These are phyloP conservation scores for Alternaria solani DNA, from an alignment of 2,329 filamentous ascomycete species.

Conservation along the genomic window DNA sequence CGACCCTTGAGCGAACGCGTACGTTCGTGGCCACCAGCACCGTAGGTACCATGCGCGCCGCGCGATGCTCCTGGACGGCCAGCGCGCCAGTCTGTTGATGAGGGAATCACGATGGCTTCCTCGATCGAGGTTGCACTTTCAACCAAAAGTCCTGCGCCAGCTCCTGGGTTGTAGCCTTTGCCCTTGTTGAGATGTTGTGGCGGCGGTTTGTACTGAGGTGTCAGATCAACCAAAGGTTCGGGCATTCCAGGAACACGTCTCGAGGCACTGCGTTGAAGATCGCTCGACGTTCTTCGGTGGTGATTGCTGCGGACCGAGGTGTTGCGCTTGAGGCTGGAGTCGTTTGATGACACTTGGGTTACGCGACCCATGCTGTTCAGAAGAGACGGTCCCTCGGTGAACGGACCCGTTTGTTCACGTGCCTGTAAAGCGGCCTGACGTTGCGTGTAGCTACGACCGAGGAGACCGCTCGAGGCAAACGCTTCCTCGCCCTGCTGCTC, in stretches of 20 bases:
- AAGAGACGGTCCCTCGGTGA: slow-evolving; percentile 66
- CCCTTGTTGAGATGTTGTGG: slow-evolving; percentile 66
- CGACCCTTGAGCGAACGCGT: slow-evolving; percentile 47
- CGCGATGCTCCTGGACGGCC: slow-evolving; percentile 38
- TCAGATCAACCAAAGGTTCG: slow-evolving; percentile 74
- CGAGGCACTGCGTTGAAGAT: slow-evolving; percentile 58
- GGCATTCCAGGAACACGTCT: slow-evolving; percentile 51
- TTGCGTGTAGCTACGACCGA: slow-evolving; percentile 61
- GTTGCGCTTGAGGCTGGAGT: slow-evolving; percentile 40
- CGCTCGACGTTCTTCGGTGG: slow-evolving; percentile 44
- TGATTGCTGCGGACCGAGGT: slow-evolving; percentile 45
- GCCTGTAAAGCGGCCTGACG: slow-evolving; percentile 52
- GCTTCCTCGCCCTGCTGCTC: slow-evolving; percentile 47
- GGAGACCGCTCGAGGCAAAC: slow-evolving; percentile 57
- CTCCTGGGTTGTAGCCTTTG: slow-evolving; percentile 56
- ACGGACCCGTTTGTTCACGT: slow-evolving; percentile 55
- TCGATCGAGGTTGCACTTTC: slow-evolving; percentile 57
- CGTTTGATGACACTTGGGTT: slow-evolving; percentile 35
- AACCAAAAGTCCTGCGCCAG: slow-evolving; percentile 53
- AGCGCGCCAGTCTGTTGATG: slow-evolving; percentile 56
- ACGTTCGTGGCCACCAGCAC: slow-evolving; percentile 40
- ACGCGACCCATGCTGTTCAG: slow-evolving; percentile 56
- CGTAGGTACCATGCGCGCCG: slow-evolving; percentile 35
- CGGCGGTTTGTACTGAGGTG: slow-evolving; percentile 69
- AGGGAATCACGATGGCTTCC: slow-evolving; percentile 53